Conservation (phyloP, 768 basidiomycete genomes). For the Hydnomerulius pinastri region DNA sequence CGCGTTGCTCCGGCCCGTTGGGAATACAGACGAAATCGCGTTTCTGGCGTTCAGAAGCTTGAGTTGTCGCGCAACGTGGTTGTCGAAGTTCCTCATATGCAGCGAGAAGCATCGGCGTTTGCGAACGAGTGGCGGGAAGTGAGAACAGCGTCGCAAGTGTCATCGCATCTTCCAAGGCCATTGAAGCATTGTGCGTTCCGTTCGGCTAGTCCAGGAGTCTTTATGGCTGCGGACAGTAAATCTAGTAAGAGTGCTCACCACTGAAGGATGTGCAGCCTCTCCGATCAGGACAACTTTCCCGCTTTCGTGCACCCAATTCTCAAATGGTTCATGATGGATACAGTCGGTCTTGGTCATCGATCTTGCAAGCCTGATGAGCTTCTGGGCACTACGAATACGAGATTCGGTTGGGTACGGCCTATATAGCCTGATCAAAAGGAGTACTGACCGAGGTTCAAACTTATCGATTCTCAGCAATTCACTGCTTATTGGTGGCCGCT, state of each 20-base stretch:
- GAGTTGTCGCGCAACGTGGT: constrained; percentile 43
- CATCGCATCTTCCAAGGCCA: constrained; percentile 62
- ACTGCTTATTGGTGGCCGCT: constrained; percentile 12
- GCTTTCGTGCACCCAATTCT: constrained; percentile 52
- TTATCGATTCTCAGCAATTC: constrained; percentile 12
- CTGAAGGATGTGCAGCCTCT: constrained; percentile 58
- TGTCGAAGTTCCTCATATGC: constrained; percentile 62
- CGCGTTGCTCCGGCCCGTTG: constrained; percentile 42
- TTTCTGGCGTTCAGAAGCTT: constrained; percentile 45
- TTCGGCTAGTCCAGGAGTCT: constrained; percentile 41
- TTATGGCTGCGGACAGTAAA: neutral
- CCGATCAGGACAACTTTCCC: constrained; percentile 55
- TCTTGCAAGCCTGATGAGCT: constrained; percentile 16
- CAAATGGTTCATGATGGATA: constrained; percentile 38
- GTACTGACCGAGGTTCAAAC: constrained; percentile 25
- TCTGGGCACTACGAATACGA: constrained; percentile 25
- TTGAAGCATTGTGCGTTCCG: constrained; percentile 45
- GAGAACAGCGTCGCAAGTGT: constrained; percentile 59
- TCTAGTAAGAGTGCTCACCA: constrained; percentile 33
- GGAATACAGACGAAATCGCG: constrained; percentile 43
- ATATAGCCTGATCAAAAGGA: neutral
- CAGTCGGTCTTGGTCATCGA: constrained; percentile 31
- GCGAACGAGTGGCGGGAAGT: constrained; percentile 43
- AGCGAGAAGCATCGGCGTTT: constrained; percentile 50
- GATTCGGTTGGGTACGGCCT: too few species aligned